These are phyloP conservation scores for Kodamaea neixiangensis DNA, from an alignment of 805 yeast genomes.

Conservation along the genomic window DNA sequence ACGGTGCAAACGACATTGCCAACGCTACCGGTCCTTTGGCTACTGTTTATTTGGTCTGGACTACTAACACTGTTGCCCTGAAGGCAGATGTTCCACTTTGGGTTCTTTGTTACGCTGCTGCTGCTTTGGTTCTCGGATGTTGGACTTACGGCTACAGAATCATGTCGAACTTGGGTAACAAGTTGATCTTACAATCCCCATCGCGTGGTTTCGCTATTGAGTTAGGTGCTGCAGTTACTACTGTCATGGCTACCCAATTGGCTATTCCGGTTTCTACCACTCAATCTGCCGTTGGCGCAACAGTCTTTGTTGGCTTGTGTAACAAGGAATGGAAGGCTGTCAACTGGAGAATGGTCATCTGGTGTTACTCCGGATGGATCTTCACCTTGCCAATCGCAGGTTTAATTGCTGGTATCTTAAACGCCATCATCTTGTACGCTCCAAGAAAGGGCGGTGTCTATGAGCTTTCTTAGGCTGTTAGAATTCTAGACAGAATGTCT, in stretches of 20 bases:
- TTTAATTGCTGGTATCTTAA: constrained; percentile 64
- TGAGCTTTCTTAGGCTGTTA: constrained; percentile 5
- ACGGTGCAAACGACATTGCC: constrained; percentile 78
- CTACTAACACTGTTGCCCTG: constrained; percentile 42
- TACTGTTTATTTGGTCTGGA: constrained; percentile 65
- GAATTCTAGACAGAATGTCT: not conserved
- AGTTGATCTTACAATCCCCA: constrained; percentile 73
- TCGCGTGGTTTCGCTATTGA: constrained; percentile 77
- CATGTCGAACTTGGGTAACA: constrained; percentile 72
- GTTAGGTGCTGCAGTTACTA: constrained; percentile 75
- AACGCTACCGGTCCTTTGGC: constrained; percentile 78
- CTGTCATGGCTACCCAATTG: constrained; percentile 73
- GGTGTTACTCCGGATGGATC: constrained; percentile 74
- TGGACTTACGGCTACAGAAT: constrained; percentile 75
- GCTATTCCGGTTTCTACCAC: constrained; percentile 76
- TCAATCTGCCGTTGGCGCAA: constrained; percentile 77
- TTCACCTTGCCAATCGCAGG: constrained; percentile 76
- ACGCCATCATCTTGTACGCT: constrained; percentile 65
- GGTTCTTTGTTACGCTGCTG: constrained; percentile 70
- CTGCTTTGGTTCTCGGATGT: constrained; percentile 62
- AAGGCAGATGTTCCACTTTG: constrained; percentile 68
- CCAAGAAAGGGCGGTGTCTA: constrained; percentile 46
- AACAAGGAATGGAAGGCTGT: constrained; percentile 62
- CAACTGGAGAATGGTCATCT: constrained; percentile 75
- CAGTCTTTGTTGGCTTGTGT: constrained; percentile 73